Percentiles rank a stretch among this genome's conserved stretches.
Conservation (phyloP, 371 early-diverging fungal species). For the Haplosporangium sp. region DNA sequence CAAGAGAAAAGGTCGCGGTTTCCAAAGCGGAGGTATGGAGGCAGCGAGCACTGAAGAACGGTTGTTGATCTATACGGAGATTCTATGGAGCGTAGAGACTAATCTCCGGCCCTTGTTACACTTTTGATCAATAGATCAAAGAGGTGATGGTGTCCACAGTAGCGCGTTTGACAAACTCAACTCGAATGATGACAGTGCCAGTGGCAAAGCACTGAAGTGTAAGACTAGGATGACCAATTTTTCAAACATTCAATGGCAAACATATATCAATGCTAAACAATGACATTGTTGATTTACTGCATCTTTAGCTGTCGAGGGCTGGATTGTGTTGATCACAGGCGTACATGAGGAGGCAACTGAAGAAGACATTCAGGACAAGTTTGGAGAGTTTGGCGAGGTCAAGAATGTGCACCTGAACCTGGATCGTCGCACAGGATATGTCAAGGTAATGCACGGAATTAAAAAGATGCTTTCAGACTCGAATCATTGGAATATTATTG, state of each 20-base stretch:
- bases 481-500: too few relatives aligned
- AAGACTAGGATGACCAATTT: constrained; percentile 31
- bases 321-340: constrained; percentile 91
- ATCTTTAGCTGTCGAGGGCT: constrained; percentile 90
- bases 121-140: constrained; percentile 32
- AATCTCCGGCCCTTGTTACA: background rate
- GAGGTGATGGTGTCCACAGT: constrained; percentile 55
- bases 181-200: constrained; percentile 53
- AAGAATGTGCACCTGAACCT: constrained; percentile 92
- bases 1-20: constrained; percentile 55
- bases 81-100: background rate
- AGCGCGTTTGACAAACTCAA: constrained; percentile 54
- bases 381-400: constrained; percentile 90
- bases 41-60: background rate
- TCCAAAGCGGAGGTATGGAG: constrained; percentile 48
- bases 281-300: too few relatives aligned
- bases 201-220: constrained; percentile 72
- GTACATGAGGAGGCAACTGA: constrained; percentile 96
- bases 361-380: constrained; percentile 89
- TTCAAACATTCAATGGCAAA: background rate
- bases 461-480: background rate
- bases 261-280: background rate
- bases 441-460: constrained; percentile 74
- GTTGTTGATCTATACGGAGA: background rate
- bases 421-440: constrained; percentile 94